Evolutionary conservation across 176 grass and related monocot species (phyloP), one percentile per base, ranked within the genome.

Genomic region (Pontederia paniculata): DNA sequence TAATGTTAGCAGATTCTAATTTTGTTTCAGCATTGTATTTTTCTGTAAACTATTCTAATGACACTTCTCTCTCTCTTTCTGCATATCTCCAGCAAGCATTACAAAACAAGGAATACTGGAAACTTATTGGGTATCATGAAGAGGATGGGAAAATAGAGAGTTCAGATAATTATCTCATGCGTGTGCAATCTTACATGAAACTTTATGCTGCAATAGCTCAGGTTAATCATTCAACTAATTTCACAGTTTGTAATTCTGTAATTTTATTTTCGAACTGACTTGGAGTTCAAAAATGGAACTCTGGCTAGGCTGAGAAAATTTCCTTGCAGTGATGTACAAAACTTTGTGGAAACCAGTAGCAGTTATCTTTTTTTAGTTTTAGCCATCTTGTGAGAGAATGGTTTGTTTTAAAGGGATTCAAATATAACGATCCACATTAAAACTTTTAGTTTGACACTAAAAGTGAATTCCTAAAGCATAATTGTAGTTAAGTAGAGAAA

Each of bases 191-290:
- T 55, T 97, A 97, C 7, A 44, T 97, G 48, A 88, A 97, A 67
- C 52, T 97, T 45, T 97, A 90, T 82, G 76, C 83, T 53, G 93
- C 83, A 51, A 74, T 97, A 66, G 71, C 90, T 77, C 86, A 97
- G 91, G 91, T 97, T 47, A 67, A 46, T 58, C 50, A 42, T 75
- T 52, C 20, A 52, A 20, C 50, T 73, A 42, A 15, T 28, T 6
- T 14, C 48, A 25, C 54, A 53, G 14, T 52, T n/a, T 45, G 1
- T 14, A 15, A 56, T 44, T 25, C 19, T 8, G 8, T 46, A 9
- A 41, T 44, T 58, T 10, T 9, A 10, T 10, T 56, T 23, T 23
- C 21, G 2, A 56, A 14, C 12, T 23, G 17, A 13, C 12, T 10
- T 14, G 54, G 19, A 56, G 15, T 11, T 56, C 23, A 23, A 25